Conservation (phyloP, 2,329 filamentous ascomycete species). For the Pseudogymnoascus sp. region DNA sequence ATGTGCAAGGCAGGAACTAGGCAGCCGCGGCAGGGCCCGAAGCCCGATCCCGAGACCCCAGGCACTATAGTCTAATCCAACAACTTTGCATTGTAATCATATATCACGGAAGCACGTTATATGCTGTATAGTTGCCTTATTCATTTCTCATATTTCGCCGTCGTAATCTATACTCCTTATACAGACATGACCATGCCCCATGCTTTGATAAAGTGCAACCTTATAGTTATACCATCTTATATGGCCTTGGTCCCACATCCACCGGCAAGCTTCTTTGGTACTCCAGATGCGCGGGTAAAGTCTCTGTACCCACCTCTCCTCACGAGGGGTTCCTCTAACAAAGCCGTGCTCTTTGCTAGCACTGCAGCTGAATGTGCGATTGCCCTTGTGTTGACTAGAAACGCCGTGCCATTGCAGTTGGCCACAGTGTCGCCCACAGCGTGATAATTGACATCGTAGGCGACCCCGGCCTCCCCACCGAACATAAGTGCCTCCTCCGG, state of each 20-base stretch:
- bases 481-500: slow-evolving; percentile 40
- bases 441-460: slow-evolving; percentile 50
- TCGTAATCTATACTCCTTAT: not conserved
- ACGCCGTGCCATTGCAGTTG: slow-evolving; percentile 46
- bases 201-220: not conserved
- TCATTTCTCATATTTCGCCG: not conserved
- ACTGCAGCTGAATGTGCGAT: slow-evolving; percentile 45
- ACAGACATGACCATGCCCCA: not conserved
- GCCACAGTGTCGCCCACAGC: slow-evolving; percentile 41
- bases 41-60: too few species aligned
- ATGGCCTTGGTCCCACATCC: not conserved
- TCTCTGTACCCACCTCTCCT: not conserved
- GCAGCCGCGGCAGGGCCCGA: too few species aligned
- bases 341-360: slow-evolving; percentile 40
- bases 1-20: too few species aligned
- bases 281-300: not conserved
- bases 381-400: slow-evolving; percentile 45
- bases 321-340: slow-evolving; percentile 25
- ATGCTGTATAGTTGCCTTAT: not conserved
- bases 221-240: not conserved
- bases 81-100: not conserved
- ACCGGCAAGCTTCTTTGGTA: not conserved
- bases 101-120: not conserved
- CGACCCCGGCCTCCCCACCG: slow-evolving; percentile 44
- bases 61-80: too few species aligned